Evolutionary conservation across 495 filamentous ascomycete genomes (phyloP).

Genomic region (Venustampulla echinocandica): DNA sequence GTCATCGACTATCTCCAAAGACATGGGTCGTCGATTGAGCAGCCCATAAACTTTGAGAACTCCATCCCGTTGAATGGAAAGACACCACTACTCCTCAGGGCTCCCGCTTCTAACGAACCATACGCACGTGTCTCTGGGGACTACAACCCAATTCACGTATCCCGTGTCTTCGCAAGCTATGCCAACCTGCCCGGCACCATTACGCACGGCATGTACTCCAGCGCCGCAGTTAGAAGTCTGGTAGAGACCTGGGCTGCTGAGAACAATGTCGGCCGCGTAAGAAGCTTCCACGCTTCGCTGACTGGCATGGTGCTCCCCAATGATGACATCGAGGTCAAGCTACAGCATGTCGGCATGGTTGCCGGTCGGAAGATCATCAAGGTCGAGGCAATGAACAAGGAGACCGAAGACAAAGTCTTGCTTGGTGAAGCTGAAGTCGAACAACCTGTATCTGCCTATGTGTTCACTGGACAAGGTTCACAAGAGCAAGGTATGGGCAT

Average conservation of each 20-base stretch:
- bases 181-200: slow-evolving; percentile 93
- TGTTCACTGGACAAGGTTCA: slow-evolving; percentile 96
- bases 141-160: slow-evolving; percentile 98
- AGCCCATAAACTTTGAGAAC: slow-evolving; percentile 95
- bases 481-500: slow-evolving; percentile 99
- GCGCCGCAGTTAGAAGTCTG: slow-evolving; percentile 92
- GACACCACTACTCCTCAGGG: slow-evolving; percentile 74
- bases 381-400: slow-evolving; percentile 87
- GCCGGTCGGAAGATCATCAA: slow-evolving; percentile 98
- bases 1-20: slow-evolving; percentile 94
- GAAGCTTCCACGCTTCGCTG: slow-evolving; percentile 89
- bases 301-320: slow-evolving; percentile 98
- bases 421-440: slow-evolving; percentile 95
- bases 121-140: slow-evolving; percentile 97
- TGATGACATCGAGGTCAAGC: slow-evolving; percentile 84
- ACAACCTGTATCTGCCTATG: slow-evolving; percentile 93
- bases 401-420: slow-evolving; percentile 91
- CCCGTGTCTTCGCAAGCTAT: slow-evolving; percentile 89
- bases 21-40: slow-evolving; percentile 86
- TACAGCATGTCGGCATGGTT: slow-evolving; percentile 97
- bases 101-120: slow-evolving; percentile 94
- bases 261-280: slow-evolving; percentile 94
- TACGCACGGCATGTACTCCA: slow-evolving; percentile 98
- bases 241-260: slow-evolving; percentile 99
- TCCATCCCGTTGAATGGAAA: slow-evolving; percentile 91